Percentiles rank a stretch among this genome's conserved stretches.
Conservation (phyloP, 1,284 basidiomycete species). For the Cryptococcus hybrid region DNA sequence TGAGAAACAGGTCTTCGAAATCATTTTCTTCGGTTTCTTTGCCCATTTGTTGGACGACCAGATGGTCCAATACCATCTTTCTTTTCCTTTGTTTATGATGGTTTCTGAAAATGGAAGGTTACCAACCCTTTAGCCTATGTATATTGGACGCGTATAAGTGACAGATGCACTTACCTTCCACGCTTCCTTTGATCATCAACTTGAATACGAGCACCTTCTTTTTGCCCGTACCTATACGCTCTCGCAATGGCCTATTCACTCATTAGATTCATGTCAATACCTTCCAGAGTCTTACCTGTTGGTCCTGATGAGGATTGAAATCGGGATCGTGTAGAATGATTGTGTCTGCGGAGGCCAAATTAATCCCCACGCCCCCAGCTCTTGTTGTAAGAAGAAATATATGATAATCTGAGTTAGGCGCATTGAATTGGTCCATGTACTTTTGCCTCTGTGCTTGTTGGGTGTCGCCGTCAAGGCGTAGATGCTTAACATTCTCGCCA, state of each 20-base stretch:
- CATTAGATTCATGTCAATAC: constrained; percentile 3
- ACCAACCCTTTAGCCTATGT: not conserved
- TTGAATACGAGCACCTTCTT: constrained; percentile 77
- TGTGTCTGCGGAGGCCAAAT: constrained; percentile 59
- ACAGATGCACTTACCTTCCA: constrained; percentile 63
- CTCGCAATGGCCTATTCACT: constrained; percentile 75
- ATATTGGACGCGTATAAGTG: not conserved
- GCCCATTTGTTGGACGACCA: constrained; percentile 89
- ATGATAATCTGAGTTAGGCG: constrained; percentile 77
- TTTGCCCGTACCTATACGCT: constrained; percentile 61
- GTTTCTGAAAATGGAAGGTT: constrained; percentile 59
- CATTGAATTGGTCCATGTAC: constrained; percentile 92
- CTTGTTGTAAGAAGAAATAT: constrained; percentile 91
- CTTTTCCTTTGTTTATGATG: constrained; percentile 83
- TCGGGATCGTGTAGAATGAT: constrained; percentile 92
- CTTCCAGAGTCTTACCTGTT: constrained; percentile 27
- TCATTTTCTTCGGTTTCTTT: constrained; percentile 68
- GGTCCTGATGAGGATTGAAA: constrained; percentile 80
- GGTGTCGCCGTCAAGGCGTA: constrained; percentile 88
- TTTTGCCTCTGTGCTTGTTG: constrained; percentile 85
- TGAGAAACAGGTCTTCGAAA: constrained; percentile 76
- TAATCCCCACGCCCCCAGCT: constrained; percentile 95
- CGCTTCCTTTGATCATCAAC: constrained; percentile 82
- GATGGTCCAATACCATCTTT: constrained; percentile 84
- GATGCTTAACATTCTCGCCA: constrained; percentile 84